Conservation (phyloP, 495 filamentous ascomycete species). For the Aspergillus olivimuriae region DNA sequence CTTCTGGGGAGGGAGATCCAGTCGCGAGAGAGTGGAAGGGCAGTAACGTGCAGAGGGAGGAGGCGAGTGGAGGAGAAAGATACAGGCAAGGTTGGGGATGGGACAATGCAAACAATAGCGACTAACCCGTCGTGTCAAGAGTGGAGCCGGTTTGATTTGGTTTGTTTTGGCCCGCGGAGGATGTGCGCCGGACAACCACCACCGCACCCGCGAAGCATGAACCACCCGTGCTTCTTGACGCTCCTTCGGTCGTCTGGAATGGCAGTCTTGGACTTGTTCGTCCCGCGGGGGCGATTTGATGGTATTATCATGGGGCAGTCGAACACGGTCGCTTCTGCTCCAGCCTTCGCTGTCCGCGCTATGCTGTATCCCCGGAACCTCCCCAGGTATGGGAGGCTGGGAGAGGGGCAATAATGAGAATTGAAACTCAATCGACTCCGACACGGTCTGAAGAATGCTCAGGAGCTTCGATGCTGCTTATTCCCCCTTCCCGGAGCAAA, state of each 20-base stretch:
- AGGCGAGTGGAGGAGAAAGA: neutral
- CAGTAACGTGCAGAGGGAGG: conserved; percentile 3
- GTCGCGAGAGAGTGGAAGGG: neutral
- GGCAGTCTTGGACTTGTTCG: conserved; percentile 17
- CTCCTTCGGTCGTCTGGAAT: neutral
- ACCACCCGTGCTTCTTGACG: conserved; percentile 13
- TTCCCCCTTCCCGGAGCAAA: too few species aligned
- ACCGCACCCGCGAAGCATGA: conserved; percentile 36
- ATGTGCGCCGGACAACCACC: conserved; percentile 41
- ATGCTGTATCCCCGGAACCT: too few species aligned
- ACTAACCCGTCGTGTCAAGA: conserved; percentile 5
- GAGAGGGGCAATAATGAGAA: too few species aligned
- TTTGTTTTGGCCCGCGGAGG: conserved; percentile 27
- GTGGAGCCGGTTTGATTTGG: conserved; percentile 27
- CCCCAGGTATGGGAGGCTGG: too few species aligned
- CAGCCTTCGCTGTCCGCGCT: too few species aligned
- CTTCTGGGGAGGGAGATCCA: neutral
- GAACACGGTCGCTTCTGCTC: too few species aligned
- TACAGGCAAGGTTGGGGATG: neutral
- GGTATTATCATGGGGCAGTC: too few species aligned
- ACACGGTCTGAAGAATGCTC: too few species aligned
- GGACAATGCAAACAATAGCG: neutral
- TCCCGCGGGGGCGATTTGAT: too few species aligned
- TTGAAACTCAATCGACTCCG: too few species aligned
- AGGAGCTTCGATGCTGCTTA: too few species aligned